Evolutionary conservation across 805 yeast species (phyloP).

Genomic region (Cyberlindnera sargentensis): DNA sequence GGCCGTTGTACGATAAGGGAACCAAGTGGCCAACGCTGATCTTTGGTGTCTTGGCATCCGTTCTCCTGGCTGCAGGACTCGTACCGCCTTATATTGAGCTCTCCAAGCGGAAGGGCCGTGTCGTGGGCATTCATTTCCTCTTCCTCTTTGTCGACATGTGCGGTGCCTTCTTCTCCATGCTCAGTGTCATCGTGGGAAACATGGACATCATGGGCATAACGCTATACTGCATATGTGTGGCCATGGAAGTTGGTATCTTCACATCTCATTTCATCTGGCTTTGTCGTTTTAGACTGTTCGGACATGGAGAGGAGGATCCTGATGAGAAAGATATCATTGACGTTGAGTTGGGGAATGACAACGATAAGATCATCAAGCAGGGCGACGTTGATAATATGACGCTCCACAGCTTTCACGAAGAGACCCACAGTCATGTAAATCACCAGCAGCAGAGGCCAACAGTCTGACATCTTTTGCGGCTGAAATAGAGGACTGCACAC

Average conservation of each 20-base stretch:
- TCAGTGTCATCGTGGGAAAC: conserved; percentile 49
- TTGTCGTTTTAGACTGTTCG: conserved; percentile 28
- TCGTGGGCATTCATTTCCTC: conserved; percentile 81
- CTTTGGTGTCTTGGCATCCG: conserved; percentile 75
- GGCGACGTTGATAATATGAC: too few species aligned
- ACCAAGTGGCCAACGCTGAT: conserved; percentile 71
- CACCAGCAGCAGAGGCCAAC: too few species aligned
- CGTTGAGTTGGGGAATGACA: too few species aligned
- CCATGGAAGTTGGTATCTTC: conserved; percentile 65
- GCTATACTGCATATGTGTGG: conserved; percentile 58
- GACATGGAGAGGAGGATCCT: conserved; percentile 9
- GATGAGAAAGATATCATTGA: conserved; percentile 4
- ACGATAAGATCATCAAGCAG: too few species aligned
- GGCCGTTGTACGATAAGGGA: conserved; percentile 47
- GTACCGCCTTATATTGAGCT: conserved; percentile 88
- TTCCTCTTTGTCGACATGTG: conserved; percentile 68
- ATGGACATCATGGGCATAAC: conserved; percentile 67
- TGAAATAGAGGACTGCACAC: too few species aligned
- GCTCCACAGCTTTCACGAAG: too few species aligned
- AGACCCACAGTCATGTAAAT: too few species aligned
- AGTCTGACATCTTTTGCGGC: too few species aligned
- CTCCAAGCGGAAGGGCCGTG: conserved; percentile 72
- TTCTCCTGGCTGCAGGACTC: conserved; percentile 69
- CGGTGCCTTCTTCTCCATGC: conserved; percentile 79
- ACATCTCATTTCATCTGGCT: conserved; percentile 58